These are phyloP conservation scores for Dryadomyces quercivorus DNA, from an alignment of 2,329 filamentous ascomycete species.

Conservation along the genomic window DNA sequence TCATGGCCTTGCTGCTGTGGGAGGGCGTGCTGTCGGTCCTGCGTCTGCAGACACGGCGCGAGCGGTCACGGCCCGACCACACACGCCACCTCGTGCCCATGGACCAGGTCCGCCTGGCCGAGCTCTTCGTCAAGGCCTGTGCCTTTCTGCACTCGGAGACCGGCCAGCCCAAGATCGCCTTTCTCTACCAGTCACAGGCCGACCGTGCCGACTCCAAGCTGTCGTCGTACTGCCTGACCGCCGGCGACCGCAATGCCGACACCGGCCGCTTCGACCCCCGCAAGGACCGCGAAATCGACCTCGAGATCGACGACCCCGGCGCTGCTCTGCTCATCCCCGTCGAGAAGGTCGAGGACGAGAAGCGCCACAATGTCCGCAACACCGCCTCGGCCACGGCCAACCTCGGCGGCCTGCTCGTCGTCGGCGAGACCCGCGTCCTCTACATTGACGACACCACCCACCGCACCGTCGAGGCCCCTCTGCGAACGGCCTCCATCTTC, in stretches of 20 bases:
- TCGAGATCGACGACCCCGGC: slow-evolving; percentile 41
- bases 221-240: slow-evolving; percentile 46
- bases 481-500: slow-evolving; percentile 71
- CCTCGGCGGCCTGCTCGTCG: slow-evolving; percentile 57
- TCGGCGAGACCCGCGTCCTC: slow-evolving; percentile 69
- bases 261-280: slow-evolving; percentile 41
- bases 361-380: slow-evolving; percentile 48
- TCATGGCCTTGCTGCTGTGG: slow-evolving; percentile 47
- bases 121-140: slow-evolving; percentile 47
- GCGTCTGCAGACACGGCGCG: slow-evolving; percentile 35
- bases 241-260: slow-evolving; percentile 42
- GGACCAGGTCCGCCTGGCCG: slow-evolving; percentile 43
- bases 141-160: slow-evolving; percentile 46
- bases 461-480: slow-evolving; percentile 47
- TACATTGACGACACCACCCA: slow-evolving; percentile 75
- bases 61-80: slow-evolving; percentile 29
- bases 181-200: slow-evolving; percentile 42
- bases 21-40: slow-evolving; percentile 46
- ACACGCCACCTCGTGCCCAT: slow-evolving; percentile 33
- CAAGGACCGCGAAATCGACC: slow-evolving; percentile 41
- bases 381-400: slow-evolving; percentile 40
- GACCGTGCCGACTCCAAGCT: slow-evolving; percentile 41
- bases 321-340: slow-evolving; percentile 53
- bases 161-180: slow-evolving; percentile 44
- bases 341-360: slow-evolving; percentile 39